Base-by-base conservation (phyloP, 2,329 filamentous ascomycete genomes). In the Balansia obtecta region DNA sequence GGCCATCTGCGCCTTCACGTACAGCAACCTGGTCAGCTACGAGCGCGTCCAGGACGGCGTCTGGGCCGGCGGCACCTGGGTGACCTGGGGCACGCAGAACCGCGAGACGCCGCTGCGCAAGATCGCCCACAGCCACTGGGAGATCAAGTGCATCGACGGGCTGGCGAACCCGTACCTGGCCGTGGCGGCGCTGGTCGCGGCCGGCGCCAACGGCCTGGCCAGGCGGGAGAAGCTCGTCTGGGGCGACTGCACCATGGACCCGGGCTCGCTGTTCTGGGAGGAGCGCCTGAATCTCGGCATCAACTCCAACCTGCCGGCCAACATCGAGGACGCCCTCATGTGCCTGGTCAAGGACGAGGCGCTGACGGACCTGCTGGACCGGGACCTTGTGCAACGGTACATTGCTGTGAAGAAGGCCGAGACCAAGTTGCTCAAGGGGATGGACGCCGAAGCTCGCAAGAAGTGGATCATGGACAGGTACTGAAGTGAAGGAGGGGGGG, bases 71-170 rank as follows among this genome's bases (percentile, higher is more conserved):
- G 86, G 86, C 0, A 77, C 81, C 8, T 90, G 83, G 82, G 77
- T 90, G 0, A 70, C 83, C 0, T 94, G 86, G 87, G 88, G 88
- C 12, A 85, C 80, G 4, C 82, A 93, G 66, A 93, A 93, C 63
- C 80, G 85, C 16, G 86, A 91, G 68, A 73, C 80, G 4, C 83
- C 87, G 0, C 70, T 94, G 10, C 77, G 87, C 12, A 82, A 84
- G 61, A 76, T 88, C 45, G 69, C 70, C 3, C 68, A 64, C 2
- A 80, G 79, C 18, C 83, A 88, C 60, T 94, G 86, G 84, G 88
- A 94, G 65, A 58, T 94, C 20, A 84, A 88, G 60, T 80, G 77
- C 50, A 60, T 91, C n/a, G 88, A 94, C 59, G 88, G 87, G 0
- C 66, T 88, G 16, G 85, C 86, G 3, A 94, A 94, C 60, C 78